Evolutionary conservation across 176 grass and related monocot species (phyloP), one percentile per base, ranked within the genome.

Genomic region (Aegilops bicornis): DNA sequence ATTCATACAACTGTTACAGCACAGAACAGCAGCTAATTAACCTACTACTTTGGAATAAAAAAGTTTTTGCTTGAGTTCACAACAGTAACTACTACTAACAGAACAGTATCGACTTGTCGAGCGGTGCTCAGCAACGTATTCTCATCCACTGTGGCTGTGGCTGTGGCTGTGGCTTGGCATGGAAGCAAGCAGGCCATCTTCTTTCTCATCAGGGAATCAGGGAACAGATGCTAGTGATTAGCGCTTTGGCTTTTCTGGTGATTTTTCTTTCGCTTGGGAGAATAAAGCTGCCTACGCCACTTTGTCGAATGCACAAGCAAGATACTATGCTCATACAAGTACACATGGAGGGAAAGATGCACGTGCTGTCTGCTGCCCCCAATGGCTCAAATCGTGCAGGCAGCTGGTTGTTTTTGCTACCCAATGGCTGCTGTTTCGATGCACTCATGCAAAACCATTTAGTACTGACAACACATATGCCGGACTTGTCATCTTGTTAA

Each of bases 111-210:
- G 50, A 54, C 50, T 73, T 15, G 15, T 47, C n/a, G 70, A 73
- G 22, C 7, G 33, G 33, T 71, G 68, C 19, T 71, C 68, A 40
- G 68, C 68, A 4, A 6, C 12, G 68, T 12, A 71, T n/a, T 37
- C 69, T 72, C 69, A 72, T 40, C 35, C 50, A 54, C 15, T 9
- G 35, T 29, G 13, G 23, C 31, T 37, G 16, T 33, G 30, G 45
- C 45, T 20, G 35, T 67, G 45, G 50, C 50, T n/a, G 23, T 68
- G 43, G 32, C 65, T 79, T 86, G 20, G 52, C 76, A 62, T 13
- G 52, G 36, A 86, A 86, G 52, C 50, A 72, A 71, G 29, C 24
- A 68, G 43, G 17, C 22, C 64, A 1, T 70, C 76, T 70, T 61
- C 76, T 70, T 61, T 35, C 30, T 24, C 15, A 50, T 24, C 15